phyloP scores from a whole-genome alignment of 305 asterid species.

The Ruellia speciosa region DNA sequence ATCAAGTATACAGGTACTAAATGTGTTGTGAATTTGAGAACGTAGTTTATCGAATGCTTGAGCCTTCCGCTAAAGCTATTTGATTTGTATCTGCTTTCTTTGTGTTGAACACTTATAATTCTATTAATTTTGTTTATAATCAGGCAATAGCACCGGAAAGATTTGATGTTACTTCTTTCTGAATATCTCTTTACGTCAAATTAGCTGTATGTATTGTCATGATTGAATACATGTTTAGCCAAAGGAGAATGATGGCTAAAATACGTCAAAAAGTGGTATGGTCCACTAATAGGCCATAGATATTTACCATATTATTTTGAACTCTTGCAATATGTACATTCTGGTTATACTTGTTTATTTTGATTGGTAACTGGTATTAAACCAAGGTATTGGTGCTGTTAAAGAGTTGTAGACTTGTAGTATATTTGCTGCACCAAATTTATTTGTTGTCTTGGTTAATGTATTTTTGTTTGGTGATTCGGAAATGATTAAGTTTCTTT shows the following conservation, averaged over 20 bases:
- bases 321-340: background rate
- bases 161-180: conserved; percentile 11
- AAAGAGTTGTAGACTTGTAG: background rate
- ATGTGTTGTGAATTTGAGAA: conserved; percentile 16
- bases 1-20: conserved; percentile 88
- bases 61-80: background rate
- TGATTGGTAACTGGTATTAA: conserved; percentile 10
- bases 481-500: conserved; percentile 9
- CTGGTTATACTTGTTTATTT: conserved; percentile 13
- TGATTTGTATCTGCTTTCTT: conserved; percentile 4
- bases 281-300: no score
- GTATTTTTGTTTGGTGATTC: conserved; percentile 19
- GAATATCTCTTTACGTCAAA: background rate
- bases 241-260: conserved; percentile 8
- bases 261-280: conserved; percentile 17
- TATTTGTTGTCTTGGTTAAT: conserved; percentile 19
- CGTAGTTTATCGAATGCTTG: conserved; percentile 10
- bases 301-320: background rate
- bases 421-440: conserved; percentile 5
- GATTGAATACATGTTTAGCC: conserved; percentile 17
- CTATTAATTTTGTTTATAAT: conserved; percentile 12
- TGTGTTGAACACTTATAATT: conserved; percentile 6
- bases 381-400: background rate
- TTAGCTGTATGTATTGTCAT: conserved; percentile 8
- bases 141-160: conserved; percentile 16